Evolutionary conservation across 306 rosid species (phyloP).

Genomic region (Medicago lupulina): DNA sequence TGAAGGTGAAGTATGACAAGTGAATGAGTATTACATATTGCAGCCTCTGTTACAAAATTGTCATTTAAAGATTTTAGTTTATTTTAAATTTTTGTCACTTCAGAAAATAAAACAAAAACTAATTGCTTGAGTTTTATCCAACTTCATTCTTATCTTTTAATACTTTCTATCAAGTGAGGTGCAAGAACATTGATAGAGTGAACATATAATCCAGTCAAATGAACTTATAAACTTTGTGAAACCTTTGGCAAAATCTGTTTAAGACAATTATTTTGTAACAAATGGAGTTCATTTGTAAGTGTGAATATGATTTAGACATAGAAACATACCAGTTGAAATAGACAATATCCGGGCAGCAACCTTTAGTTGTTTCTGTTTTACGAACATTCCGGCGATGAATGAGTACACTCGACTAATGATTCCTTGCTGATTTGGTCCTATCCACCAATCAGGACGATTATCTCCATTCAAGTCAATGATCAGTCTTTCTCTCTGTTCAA

Average conservation of each 20-base stretch:
- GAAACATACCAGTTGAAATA: slow-evolving; percentile 68
- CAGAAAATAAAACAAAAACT: neutral
- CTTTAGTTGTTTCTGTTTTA: slow-evolving; percentile 31
- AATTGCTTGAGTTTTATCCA: neutral
- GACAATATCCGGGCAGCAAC: slow-evolving; percentile 53
- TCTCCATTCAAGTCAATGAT: slow-evolving; percentile 53
- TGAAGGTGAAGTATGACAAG: neutral
- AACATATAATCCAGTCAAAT: neutral
- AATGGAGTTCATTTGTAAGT: slow-evolving; percentile 6
- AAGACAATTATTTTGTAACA: slow-evolving; percentile 8
- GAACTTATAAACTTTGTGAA: slow-evolving; percentile 1
- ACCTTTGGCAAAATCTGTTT: neutral
- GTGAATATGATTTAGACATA: slow-evolving; percentile 9
- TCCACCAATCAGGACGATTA: slow-evolving; percentile 65
- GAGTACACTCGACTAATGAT: slow-evolving; percentile 40
- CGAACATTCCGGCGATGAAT: neutral
- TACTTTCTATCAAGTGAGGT: neutral
- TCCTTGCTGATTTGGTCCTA: slow-evolving; percentile 41
- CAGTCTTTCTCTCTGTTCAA: slow-evolving; percentile 54
- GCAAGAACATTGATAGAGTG: neutral
- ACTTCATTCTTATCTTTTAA: neutral
- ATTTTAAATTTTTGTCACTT: neutral
- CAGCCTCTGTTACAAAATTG: neutral
- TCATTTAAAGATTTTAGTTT: neutral
- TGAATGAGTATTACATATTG: neutral